These are phyloP conservation scores for Amoebophrya sp. DNA, from an alignment of 169 alveolate species.

Conservation along the genomic window DNA sequence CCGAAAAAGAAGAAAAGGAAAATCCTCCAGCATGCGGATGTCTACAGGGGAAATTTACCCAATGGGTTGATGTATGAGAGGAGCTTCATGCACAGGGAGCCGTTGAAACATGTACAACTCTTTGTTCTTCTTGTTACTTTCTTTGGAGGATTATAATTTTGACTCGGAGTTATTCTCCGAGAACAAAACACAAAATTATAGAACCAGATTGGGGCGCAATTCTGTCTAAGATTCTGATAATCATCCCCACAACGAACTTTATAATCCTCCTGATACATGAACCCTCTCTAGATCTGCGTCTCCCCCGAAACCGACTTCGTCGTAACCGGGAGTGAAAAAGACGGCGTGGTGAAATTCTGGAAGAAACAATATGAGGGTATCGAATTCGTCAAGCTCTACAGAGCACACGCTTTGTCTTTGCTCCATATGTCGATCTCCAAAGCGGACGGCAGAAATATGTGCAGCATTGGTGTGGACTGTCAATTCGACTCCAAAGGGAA, in stretches of 20 bases:
- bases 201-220: no score
- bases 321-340: slow-evolving; percentile 44
- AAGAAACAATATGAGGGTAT: slow-evolving; percentile 81
- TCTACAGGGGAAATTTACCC: slow-evolving; percentile 41
- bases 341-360: slow-evolving; percentile 85
- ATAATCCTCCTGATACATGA: background rate
- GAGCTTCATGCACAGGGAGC: slow-evolving; percentile 44
- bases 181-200: no score
- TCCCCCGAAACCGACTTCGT: slow-evolving; percentile 28
- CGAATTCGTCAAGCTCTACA: slow-evolving; percentile 91
- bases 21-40: slow-evolving; percentile 34
- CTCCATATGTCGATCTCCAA: background rate
- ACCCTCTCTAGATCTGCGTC: background rate
- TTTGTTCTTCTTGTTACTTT: slow-evolving; percentile 10
- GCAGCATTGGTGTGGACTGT: slow-evolving; percentile 39
- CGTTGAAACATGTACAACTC: slow-evolving; percentile 29
- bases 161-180: no score
- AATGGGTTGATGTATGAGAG: slow-evolving; percentile 41
- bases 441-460: background rate
- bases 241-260: background rate
- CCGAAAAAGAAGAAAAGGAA: background rate
- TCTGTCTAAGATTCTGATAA: background rate
- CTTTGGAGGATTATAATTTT: no score
- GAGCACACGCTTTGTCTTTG: slow-evolving; percentile 72
- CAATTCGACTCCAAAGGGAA: background rate